Evolutionary conservation across 164 flowering plant genomes (phyloP), one percentile per base, ranked within the genome.

Genomic region (Chimonanthus salicifolius): DNA sequence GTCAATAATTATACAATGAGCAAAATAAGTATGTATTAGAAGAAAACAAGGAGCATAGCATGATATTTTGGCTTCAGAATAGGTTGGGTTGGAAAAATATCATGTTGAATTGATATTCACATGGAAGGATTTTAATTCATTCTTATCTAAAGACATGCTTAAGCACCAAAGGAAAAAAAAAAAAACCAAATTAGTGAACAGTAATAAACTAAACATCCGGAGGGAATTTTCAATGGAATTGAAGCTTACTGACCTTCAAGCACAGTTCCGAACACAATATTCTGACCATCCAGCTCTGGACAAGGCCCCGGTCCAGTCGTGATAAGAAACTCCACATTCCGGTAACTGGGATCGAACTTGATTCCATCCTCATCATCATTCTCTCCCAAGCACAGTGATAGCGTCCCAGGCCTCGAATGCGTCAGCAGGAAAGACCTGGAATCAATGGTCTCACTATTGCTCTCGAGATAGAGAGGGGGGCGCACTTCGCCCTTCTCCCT

Each of bases 241-340:
- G 60, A 54, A 54, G 60, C 60, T 15, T 20, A 69, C 84, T 78
- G 20, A 95, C 99, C 98, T 92, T 92, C 96, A 70, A 92, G 89
- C 63, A 95, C 98, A 3, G 87, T 62, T 21, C 98, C 98, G 71
- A 95, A 95, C 20, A 95, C 97, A 63, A 95, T 91, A 79, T 95
- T 95, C 78, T 79, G 81, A 71, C 68, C 64, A 72, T 95, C 98
- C 47, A 95, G 92, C 79, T 90, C 83, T 4, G 98, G 98, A 75
- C 90, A 86, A 0, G 98, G 98, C 18, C 94, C 98, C 3, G 99
- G 99, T 5, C 99, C 99, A 3, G 99, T 92, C 1, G 99, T 95
- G 67, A 95, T 88, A 84, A 95, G 82, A 87, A 95, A 95, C 88
- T 95, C 98, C 3, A 92, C 99, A 78, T 92, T 95, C 63, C 90